These are phyloP conservation scores for Hydnum rufescens DNA, from an alignment of 768 basidiomycete genomes.

Conservation along the genomic window DNA sequence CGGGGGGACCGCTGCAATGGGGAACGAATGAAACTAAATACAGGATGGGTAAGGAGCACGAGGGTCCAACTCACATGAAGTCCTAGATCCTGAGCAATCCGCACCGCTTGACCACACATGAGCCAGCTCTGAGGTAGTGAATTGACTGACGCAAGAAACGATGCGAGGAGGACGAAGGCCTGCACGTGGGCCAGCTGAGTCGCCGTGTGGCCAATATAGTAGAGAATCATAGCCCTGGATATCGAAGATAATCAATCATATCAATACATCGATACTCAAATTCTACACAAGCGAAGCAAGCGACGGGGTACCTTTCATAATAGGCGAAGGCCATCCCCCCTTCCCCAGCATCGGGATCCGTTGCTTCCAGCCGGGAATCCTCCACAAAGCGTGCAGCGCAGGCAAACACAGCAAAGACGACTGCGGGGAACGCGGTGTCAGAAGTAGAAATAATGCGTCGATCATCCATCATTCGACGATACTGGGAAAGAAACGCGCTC, in stretches of 20 bases:
- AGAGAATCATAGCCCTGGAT: constrained; percentile 62
- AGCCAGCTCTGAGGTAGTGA: constrained; percentile 91
- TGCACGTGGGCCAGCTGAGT: constrained; percentile 77
- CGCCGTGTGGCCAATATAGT: constrained; percentile 79
- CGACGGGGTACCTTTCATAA: constrained; percentile 54
- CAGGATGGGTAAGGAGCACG: no score
- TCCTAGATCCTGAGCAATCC: constrained; percentile 78
- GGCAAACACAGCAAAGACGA: constrained; percentile 81
- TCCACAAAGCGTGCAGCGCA: constrained; percentile 63
- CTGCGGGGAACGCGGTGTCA: constrained; percentile 58
- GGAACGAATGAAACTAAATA: constrained; percentile 11
- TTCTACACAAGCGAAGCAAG: no score
- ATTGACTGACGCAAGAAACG: constrained; percentile 82
- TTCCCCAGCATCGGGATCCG: constrained; percentile 28
- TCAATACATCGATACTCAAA: constrained; percentile 9
- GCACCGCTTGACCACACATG: constrained; percentile 74
- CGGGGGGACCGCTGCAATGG: constrained; percentile 55
- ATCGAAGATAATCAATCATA: neutral
- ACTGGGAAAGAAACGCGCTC: constrained; percentile 56
- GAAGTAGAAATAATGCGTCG: constrained; percentile 13
- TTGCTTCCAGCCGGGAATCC: constrained; percentile 35
- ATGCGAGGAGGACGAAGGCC: constrained; percentile 68
- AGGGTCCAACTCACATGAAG: constrained; percentile 52
- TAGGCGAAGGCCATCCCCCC: constrained; percentile 81
- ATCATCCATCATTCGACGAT: constrained; percentile 55